Conservation (phyloP, 352 stramenopile species). For the Phytopythium chamaehyphon region DNA sequence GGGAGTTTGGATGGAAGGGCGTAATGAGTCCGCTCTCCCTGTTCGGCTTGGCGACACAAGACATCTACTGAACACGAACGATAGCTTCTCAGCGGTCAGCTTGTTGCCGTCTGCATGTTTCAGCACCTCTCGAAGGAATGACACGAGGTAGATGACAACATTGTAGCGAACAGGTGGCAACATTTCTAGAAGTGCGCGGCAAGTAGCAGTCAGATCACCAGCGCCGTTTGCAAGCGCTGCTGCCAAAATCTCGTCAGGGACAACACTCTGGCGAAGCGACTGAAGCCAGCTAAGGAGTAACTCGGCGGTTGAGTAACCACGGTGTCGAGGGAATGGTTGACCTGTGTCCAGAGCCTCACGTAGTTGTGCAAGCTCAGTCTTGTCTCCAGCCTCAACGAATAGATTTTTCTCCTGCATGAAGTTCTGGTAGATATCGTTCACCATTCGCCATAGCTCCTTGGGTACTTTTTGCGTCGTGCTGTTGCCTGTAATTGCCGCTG, state of each 20-base stretch:
- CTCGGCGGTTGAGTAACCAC: conserved; percentile 90
- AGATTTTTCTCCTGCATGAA: conserved; percentile 77
- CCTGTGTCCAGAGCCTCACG: conserved; percentile 93
- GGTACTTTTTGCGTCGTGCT: conserved; percentile 80
- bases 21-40: background rate
- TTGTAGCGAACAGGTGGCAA: conserved; percentile 96
- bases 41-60: conserved; percentile 51
- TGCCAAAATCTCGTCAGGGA: conserved; percentile 79
- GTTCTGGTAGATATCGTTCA: conserved; percentile 93
- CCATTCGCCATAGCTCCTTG: conserved; percentile 97
- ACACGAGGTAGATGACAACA: conserved; percentile 96
- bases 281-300: conserved; percentile 89
- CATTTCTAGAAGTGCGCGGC: conserved; percentile 53
- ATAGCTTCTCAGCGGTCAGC: conserved; percentile 63
- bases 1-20: conserved; percentile 10
- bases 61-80: conserved; percentile 73
- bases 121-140: conserved; percentile 95
- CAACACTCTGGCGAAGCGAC: conserved; percentile 87
- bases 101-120: conserved; percentile 58
- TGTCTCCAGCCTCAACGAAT: conserved; percentile 72
- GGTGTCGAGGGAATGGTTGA: conserved; percentile 71
- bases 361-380: conserved; percentile 61
- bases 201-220: conserved; percentile 83
- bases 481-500: conserved; percentile 8
- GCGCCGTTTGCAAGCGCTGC: conserved; percentile 43